phyloP scores from a whole-genome alignment of 805 yeast species.

The Starmera quercuum region DNA sequence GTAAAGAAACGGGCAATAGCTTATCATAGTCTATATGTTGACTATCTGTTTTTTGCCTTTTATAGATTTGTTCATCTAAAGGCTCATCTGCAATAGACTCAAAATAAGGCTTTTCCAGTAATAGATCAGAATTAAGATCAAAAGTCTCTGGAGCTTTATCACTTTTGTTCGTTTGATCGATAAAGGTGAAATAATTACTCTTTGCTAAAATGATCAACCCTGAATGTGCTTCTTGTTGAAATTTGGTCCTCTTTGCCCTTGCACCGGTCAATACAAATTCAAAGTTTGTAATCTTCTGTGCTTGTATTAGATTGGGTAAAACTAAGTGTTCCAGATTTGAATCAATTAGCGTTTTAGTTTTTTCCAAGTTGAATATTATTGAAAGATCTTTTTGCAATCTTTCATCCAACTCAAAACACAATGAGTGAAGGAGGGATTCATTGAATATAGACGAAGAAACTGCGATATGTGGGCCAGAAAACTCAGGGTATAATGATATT shows the following conservation, averaged over 20 bases:
- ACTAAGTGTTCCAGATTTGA: constrained; percentile 59
- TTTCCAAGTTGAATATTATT: constrained; percentile 53
- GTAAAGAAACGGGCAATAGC: constrained; percentile 55
- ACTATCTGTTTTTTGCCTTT: constrained; percentile 29
- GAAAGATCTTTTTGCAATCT: constrained; percentile 31
- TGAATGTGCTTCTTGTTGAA: constrained; percentile 63
- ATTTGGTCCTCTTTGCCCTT: constrained; percentile 80
- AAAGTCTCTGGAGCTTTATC: constrained; percentile 43
- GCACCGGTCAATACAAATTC: constrained; percentile 76
- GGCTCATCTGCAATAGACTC: constrained; percentile 50
- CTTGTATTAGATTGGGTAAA: constrained; percentile 45
- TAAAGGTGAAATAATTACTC: constrained; percentile 20
- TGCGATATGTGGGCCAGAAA: constrained; percentile 37
- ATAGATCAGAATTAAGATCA: constrained; percentile 63
- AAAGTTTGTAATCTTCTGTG: constrained; percentile 51
- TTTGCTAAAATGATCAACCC: constrained; percentile 73
- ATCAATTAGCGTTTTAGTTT: constrained; percentile 54
- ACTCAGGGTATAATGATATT: constrained; percentile 55
- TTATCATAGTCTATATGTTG: constrained; percentile 30
- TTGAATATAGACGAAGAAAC: constrained; percentile 26
- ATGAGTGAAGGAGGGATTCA: constrained; percentile 12
- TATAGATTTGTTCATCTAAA: constrained; percentile 31
- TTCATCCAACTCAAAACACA: constrained; percentile 19
- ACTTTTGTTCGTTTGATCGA: constrained; percentile 22
- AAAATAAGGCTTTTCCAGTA: constrained; percentile 68